A percentile compares a stretch with the other conserved stretches of the same genome.
Evolutionary conservation across 371 early-diverging fungal species (phyloP).

Genomic region (Choanephora cucurbitarum): DNA sequence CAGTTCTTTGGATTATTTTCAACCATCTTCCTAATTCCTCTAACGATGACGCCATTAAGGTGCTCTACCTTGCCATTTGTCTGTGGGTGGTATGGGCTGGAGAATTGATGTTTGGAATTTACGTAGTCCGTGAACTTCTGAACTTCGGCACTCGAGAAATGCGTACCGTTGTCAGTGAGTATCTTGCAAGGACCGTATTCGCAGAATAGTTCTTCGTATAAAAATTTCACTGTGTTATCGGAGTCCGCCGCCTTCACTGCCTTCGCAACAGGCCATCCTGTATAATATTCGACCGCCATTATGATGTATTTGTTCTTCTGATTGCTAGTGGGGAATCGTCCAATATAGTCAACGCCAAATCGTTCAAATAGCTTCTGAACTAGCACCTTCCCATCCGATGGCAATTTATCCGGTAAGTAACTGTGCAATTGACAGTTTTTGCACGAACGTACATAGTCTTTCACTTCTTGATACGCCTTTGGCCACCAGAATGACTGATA

Average conservation of each 20-base stretch:
- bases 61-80: no score
- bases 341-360: constrained; percentile 43
- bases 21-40: no score
- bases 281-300: constrained; percentile 43
- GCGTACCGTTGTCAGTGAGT: no score
- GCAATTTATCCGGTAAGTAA: not conserved
- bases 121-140: no score
- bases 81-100: no score
- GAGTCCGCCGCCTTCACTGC: constrained; percentile 29
- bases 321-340: constrained; percentile 16
- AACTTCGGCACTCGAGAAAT: no score
- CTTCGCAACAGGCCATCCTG: constrained; percentile 41
- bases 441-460: not conserved
- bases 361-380: constrained; percentile 23
- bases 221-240: constrained; percentile 30
- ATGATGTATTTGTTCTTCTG: constrained; percentile 42
- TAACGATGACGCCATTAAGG: no score
- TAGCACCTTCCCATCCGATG: not conserved
- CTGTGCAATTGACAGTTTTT: not conserved
- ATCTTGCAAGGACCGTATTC: not conserved
- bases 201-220: constrained; percentile 36
- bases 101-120: no score
- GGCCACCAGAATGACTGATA: constrained; percentile 13
- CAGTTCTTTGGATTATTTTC: no score
- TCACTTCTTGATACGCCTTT: not conserved